Base-by-base conservation (phyloP, 371 early-diverging fungal genomes). In the Rhizopus delemar region DNA sequence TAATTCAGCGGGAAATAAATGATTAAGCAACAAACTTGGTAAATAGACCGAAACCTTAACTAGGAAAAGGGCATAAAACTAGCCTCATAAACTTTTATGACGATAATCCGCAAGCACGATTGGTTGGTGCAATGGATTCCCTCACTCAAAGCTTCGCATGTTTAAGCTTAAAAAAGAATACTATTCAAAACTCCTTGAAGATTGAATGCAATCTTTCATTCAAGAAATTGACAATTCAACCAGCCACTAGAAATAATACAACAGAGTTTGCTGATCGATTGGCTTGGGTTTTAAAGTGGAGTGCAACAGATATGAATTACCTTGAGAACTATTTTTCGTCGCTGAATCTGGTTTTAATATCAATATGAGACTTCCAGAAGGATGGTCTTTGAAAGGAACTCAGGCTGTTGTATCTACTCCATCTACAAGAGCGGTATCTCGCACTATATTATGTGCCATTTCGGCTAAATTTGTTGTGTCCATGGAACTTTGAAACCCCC, bases 171-270 rank as follows among this genome's bases (percentile, higher is more conserved):
- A 58, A 41, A 51, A 45, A 51, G 22, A 51, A 22, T 39, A 34
- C 43, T 51, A 45, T 59, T 15, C 34, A 46, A 31, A 51, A 41
- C 28, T 59, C 52, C 28, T 13, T 60, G 33, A 56, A 61, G 41
- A 41, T 29, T 41, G 43, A 61, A 45, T 63, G 49, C 33, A 57
- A 57, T 35, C 57, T 57, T 57, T 59, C 55, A 5, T 54, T 59
- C 33, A 63, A 57, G 36, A 57, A 57, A 31, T 6, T 57, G 6
- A 43, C 53, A 8, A 34, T 7, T 46, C 38, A 38, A n/a, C 57
- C 58, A 31, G 54, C 52, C 41, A 45, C 49, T 50, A 46, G 63
- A 57, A 58, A 63, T 58, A 54, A 34, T 53, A n/a, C 54, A 49
- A 29, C 28, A 4, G 53, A 57, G 38, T 52, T 63, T 35, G 8